Percentiles rank a stretch among this genome's conserved stretches.
Conservation (phyloP, 2,329 filamentous ascomycete species). For the Neocatenulostroma microsporum region DNA sequence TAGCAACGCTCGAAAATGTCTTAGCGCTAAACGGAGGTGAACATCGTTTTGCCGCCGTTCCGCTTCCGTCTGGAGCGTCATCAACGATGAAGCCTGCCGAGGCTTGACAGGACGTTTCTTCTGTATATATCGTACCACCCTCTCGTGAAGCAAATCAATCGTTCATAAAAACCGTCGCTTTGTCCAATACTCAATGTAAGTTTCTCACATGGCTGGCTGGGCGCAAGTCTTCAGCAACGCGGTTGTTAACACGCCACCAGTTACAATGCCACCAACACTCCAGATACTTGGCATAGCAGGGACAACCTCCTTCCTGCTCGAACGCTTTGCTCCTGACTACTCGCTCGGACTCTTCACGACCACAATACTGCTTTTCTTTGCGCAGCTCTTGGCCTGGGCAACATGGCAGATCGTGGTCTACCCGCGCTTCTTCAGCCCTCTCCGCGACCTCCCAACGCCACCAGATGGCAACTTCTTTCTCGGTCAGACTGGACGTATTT, state of each 20-base stretch:
- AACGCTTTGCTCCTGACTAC: slow-evolving; percentile 28
- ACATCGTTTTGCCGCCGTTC: too few relatives aligned
- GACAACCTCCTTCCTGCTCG: slow-evolving; percentile 21
- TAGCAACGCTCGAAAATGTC: too few relatives aligned
- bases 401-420: slow-evolving; percentile 46
- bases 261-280: slow-evolving; percentile 7
- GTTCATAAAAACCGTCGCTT: too few relatives aligned
- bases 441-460: slow-evolving; percentile 51
- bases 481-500: slow-evolving; percentile 38
- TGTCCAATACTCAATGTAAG: neutral
- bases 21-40: too few relatives aligned
- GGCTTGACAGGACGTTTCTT: too few relatives aligned
- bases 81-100: too few relatives aligned
- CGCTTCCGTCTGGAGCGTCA: too few relatives aligned
- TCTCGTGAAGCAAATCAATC: too few relatives aligned
- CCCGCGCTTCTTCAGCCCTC: slow-evolving; percentile 50
- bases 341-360: slow-evolving; percentile 32
- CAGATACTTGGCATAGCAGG: slow-evolving; percentile 8
- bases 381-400: slow-evolving; percentile 29
- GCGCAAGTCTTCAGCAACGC: too few relatives aligned
- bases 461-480: slow-evolving; percentile 36
- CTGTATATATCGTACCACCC: too few relatives aligned
- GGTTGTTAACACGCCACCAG: neutral
- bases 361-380: slow-evolving; percentile 33
- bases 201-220: too few relatives aligned